A percentile compares a stretch with the other conserved stretches of the same genome.
Conservation (phyloP, 768 basidiomycete species). For the Tricholoma flavovirens region DNA sequence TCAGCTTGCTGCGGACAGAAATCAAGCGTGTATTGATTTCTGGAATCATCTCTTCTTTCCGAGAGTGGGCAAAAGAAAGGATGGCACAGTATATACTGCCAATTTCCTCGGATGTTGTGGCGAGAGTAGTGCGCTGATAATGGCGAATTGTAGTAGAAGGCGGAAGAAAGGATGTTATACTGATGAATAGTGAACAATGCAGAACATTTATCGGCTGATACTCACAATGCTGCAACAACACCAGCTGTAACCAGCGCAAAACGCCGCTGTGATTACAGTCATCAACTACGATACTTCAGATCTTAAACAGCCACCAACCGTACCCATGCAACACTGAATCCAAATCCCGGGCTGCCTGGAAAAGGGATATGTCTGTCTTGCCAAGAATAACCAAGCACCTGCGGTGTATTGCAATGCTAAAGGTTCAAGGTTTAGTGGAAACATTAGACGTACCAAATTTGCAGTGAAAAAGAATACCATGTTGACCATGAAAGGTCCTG, state of each 20-base stretch:
- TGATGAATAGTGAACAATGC: slow-evolving; percentile 16
- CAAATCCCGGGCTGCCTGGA: slow-evolving; percentile 52
- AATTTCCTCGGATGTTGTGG: slow-evolving; percentile 61
- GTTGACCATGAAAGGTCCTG: slow-evolving; percentile 66
- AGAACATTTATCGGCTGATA: not conserved
- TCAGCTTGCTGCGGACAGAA: slow-evolving; percentile 70
- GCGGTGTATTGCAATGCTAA: not conserved
- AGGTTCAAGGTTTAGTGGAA: not conserved
- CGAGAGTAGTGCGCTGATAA: slow-evolving; percentile 66
- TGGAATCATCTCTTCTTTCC: slow-evolving; percentile 42
- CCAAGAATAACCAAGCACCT: slow-evolving; percentile 75
- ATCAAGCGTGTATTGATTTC: slow-evolving; percentile 61
- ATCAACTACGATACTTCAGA: not conserved
- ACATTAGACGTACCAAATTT: slow-evolving; percentile 42
- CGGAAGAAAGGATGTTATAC: slow-evolving; percentile 67
- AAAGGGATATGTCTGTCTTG: slow-evolving; percentile 46
- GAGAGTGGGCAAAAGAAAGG: slow-evolving; percentile 63
- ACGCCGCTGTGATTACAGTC: slow-evolving; percentile 39
- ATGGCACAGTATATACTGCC: slow-evolving; percentile 73
- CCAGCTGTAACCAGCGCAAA: slow-evolving; percentile 68
- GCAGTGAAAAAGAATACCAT: slow-evolving; percentile 63
- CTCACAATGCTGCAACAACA: slow-evolving; percentile 73
- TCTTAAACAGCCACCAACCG: slow-evolving; percentile 4
- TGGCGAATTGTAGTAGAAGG: slow-evolving; percentile 69
- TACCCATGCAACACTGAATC: slow-evolving; percentile 71